Conservation (phyloP, 352 stramenopile genomes). For the Globisporangium yorkense region DNA sequence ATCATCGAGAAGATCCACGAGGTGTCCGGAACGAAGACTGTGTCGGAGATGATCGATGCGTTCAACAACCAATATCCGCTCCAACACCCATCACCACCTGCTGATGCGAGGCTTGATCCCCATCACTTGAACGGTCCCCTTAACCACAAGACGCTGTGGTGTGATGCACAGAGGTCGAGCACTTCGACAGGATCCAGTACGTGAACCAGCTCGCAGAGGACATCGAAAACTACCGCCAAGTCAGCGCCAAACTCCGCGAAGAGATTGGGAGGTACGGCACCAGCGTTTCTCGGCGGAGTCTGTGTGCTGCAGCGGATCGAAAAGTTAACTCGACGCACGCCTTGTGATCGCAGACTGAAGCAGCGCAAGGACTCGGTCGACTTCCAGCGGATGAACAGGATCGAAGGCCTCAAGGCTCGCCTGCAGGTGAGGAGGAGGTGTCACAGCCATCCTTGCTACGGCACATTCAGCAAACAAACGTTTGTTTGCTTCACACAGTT, state of each 20-base stretch:
- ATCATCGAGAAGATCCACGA: conserved; percentile 83
- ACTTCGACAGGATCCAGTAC: conserved; percentile 79
- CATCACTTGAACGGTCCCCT: background rate
- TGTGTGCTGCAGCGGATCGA: background rate
- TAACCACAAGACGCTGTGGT: background rate
- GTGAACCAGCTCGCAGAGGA: conserved; percentile 80
- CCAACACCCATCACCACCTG: background rate
- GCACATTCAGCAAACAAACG: background rate
- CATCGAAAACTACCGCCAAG: conserved; percentile 66
- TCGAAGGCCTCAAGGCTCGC: conserved; percentile 59
- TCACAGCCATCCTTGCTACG: too few relatives aligned
- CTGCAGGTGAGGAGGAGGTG: conserved; percentile 24
- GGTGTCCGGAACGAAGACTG: conserved; percentile 66
- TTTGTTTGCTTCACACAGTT: background rate
- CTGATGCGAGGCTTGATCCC: background rate
- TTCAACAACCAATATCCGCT: conserved; percentile 80
- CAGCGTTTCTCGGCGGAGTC: background rate
- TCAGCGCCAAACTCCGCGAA: conserved; percentile 65
- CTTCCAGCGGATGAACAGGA: conserved; percentile 71
- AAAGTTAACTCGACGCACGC: background rate
- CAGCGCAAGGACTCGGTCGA: conserved; percentile 77
- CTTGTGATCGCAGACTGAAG: conserved; percentile 41
- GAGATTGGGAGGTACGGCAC: conserved; percentile 67
- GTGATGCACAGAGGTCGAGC: conserved; percentile 48
- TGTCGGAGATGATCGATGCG: conserved; percentile 78